Conservation (phyloP, 1,284 basidiomycete genomes). For the Boletellus deceptivus region DNA sequence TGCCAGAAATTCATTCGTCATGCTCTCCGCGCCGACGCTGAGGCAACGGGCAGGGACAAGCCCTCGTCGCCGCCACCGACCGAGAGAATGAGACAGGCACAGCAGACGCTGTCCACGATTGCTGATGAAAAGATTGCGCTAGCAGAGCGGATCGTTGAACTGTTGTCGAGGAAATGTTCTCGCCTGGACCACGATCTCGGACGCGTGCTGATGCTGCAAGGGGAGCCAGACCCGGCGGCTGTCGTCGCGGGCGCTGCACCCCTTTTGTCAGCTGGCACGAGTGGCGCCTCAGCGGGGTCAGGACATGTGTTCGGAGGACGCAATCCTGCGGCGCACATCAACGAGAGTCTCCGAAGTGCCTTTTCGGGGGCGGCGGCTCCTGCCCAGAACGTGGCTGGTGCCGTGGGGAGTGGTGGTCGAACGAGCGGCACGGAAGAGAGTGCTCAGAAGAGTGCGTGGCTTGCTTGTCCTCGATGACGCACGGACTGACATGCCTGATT, state of each 20-base stretch:
- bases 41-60: constrained; percentile 22
- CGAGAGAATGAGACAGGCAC: constrained; percentile 31
- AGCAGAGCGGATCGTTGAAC: constrained; percentile 51
- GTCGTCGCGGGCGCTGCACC: constrained; percentile 24
- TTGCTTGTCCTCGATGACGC: background rate
- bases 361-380: constrained; percentile 35
- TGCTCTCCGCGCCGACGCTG: constrained; percentile 38
- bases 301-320: constrained; percentile 35
- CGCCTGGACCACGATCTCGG: constrained; percentile 56
- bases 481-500: constrained; percentile 3
- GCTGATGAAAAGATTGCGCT: constrained; percentile 55
- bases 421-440: constrained; percentile 24
- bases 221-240: constrained; percentile 43
- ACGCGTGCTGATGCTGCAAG: constrained; percentile 53
- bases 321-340: constrained; percentile 46
- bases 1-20: constrained; percentile 53
- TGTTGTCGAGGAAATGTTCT: constrained; percentile 52
- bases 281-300: constrained; percentile 19
- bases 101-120: constrained; percentile 37
- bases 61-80: constrained; percentile 31
- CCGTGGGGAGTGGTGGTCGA: constrained; percentile 11
- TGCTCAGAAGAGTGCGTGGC: constrained; percentile 31
- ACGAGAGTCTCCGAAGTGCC: constrained; percentile 46
- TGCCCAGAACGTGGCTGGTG: constrained; percentile 6
- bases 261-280: constrained; percentile 18